phyloP scores from a whole-genome alignment of 306 rosid species.

The Luffa acutangula region DNA sequence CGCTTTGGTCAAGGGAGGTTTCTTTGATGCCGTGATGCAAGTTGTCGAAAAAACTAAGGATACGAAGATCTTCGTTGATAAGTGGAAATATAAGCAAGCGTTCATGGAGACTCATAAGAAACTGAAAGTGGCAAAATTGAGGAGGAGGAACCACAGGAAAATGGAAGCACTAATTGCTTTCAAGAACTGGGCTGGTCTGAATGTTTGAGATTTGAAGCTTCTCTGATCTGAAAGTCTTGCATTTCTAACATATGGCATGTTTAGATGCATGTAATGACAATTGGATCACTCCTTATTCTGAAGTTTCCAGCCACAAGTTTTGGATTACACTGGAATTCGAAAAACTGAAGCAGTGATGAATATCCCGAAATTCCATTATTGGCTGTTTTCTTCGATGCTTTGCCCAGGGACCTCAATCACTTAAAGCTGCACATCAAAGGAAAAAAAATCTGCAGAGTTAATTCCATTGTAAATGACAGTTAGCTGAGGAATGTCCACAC shows the following conservation, averaged over 20 bases:
- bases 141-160: slow-evolving; percentile 60
- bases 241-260: not conserved
- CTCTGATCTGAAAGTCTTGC: not conserved
- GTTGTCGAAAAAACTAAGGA: slow-evolving; percentile 82
- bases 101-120: slow-evolving; percentile 93
- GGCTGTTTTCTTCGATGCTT: not conserved
- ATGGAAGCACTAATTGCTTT: slow-evolving; percentile 86
- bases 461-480: not conserved
- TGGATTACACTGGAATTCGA: not conserved
- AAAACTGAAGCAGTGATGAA: not conserved
- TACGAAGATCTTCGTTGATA: slow-evolving; percentile 80
- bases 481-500: not conserved
- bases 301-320: not conserved
- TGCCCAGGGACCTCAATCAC: not conserved
- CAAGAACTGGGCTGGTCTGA: slow-evolving; percentile 96
- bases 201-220: slow-evolving; percentile 17
- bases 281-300: not conserved
- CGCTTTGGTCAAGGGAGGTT: slow-evolving; percentile 95
- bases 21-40: slow-evolving; percentile 92
- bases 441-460: not conserved
- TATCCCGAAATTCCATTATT: not conserved
- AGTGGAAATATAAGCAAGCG: slow-evolving; percentile 98
- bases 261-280: not conserved
- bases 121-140: slow-evolving; percentile 65
- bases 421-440: not conserved